Percentiles rank a stretch among this genome's conserved stretches.
These are phyloP conservation scores for Camelina laxa DNA, from an alignment of 345 rosid species.

Conservation along the genomic window DNA sequence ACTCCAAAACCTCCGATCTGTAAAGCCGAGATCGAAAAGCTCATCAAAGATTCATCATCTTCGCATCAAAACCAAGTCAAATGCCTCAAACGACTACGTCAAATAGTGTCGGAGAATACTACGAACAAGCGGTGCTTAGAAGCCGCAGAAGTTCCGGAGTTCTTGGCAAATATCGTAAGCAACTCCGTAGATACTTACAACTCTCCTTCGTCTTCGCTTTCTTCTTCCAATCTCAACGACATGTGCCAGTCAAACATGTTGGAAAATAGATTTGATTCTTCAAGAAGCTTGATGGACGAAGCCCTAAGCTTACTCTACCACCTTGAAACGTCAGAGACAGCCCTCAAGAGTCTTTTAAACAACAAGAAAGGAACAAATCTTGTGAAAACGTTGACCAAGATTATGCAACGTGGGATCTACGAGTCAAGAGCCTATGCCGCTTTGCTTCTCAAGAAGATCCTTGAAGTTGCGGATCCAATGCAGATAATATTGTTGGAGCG, in stretches of 20 bases:
- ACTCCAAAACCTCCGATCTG: constrained; percentile 80
- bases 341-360: constrained; percentile 60
- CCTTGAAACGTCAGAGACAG: constrained; percentile 67
- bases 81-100: constrained; percentile 60
- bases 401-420: constrained; percentile 62
- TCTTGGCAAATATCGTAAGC: constrained; percentile 54
- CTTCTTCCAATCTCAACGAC: constrained; percentile 39
- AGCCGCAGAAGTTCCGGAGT: constrained; percentile 70
- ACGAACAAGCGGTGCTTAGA: constrained; percentile 78
- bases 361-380: constrained; percentile 53
- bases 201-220: constrained; percentile 40
- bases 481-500: constrained; percentile 50
- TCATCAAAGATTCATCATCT: constrained; percentile 54
- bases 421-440: constrained; percentile 56
- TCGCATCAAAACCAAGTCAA: constrained; percentile 57
- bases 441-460: constrained; percentile 49
- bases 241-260: constrained; percentile 43
- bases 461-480: constrained; percentile 66
- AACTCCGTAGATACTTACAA: constrained; percentile 37
- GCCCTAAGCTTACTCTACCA: constrained; percentile 65
- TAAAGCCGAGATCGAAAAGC: constrained; percentile 64
- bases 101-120: constrained; percentile 58
- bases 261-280: constrained; percentile 46
- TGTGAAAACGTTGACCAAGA: constrained; percentile 54
- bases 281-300: constrained; percentile 54